Conservation (phyloP, 106 monocot genomes). For the Acorus gramineus region DNA sequence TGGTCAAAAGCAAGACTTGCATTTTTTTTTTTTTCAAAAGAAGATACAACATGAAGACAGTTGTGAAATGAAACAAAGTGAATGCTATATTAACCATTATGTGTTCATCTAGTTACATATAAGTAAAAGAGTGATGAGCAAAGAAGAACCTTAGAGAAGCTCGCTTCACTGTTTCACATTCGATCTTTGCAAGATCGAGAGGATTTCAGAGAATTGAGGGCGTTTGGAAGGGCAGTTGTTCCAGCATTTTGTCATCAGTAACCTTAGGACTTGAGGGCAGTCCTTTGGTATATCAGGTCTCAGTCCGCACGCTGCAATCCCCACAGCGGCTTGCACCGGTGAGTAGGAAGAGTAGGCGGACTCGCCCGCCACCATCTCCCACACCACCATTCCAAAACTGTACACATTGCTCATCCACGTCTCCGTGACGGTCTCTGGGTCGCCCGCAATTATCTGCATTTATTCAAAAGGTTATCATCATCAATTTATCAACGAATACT, state of each 20-base stretch:
- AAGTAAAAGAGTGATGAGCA: neutral
- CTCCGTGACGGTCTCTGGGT: constrained; percentile 87
- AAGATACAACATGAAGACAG: too few species aligned
- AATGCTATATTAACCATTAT: too few species aligned
- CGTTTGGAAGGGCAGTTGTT: constrained; percentile 57
- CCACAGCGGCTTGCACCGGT: constrained; percentile 96
- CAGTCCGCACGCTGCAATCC: constrained; percentile 84
- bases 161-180: constrained; percentile 9
- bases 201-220: constrained; percentile 71
- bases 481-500: neutral
- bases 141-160: neutral
- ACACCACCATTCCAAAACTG: constrained; percentile 91
- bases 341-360: constrained; percentile 85
- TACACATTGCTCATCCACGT: constrained; percentile 99
- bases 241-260: constrained; percentile 85
- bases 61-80: too few species aligned
- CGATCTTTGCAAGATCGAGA: constrained; percentile 46
- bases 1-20: too few species aligned
- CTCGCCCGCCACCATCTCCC: constrained; percentile 96
- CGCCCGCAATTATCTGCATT: constrained; percentile 83
- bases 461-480: neutral
- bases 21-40: too few species aligned
- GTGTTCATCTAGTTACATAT: too few species aligned
- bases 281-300: constrained; percentile 86
- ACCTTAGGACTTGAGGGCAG: constrained; percentile 65